Percentiles rank a stretch among this genome's conserved stretches.
phyloP scores from a whole-genome alignment of 2,329 filamentous ascomycete species.

The Aspergillus fijiensis region DNA sequence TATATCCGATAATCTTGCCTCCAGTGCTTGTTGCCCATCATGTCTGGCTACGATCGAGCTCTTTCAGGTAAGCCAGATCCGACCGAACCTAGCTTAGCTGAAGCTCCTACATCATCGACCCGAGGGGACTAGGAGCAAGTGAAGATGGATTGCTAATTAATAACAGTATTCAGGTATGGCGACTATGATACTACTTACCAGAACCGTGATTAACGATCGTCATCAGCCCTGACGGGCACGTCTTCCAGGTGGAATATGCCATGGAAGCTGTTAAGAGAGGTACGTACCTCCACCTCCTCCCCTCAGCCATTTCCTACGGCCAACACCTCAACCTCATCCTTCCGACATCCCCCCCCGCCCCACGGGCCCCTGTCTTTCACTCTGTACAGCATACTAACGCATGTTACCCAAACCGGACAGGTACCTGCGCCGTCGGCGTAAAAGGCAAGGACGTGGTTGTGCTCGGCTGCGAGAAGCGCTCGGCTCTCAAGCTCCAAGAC shows the following conservation, averaged over 20 bases:
- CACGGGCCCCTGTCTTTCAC: background rate
- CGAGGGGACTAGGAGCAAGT: constrained; percentile 10
- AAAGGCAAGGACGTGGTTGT: constrained; percentile 95
- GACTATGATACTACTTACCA: constrained; percentile 12
- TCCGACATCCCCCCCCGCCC: too few species aligned
- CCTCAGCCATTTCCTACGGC: background rate
- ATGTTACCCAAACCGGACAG: constrained; percentile 48
- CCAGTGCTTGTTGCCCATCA: constrained; percentile 36
- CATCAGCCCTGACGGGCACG: constrained; percentile 91
- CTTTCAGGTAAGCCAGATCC: constrained; percentile 75
- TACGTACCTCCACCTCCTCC: constrained; percentile 39
- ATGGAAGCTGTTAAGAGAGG: constrained; percentile 98
- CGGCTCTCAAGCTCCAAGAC: constrained; percentile 98
- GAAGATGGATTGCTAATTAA: constrained; percentile 40
- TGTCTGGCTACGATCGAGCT: constrained; percentile 98
- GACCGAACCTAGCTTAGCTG: background rate
- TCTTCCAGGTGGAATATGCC: constrained; percentile 99
- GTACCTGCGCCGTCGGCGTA: constrained; percentile 95
- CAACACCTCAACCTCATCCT: background rate
- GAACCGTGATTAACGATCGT: constrained; percentile 46
- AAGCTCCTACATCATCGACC: background rate
- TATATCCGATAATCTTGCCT: constrained; percentile 3
- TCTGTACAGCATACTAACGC: constrained; percentile 19
- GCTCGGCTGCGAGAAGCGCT: constrained; percentile 96
- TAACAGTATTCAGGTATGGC: constrained; percentile 75